Evolutionary conservation across 2,329 filamentous ascomycete genomes (phyloP).

Genomic region (Sporothrix humicola): DNA sequence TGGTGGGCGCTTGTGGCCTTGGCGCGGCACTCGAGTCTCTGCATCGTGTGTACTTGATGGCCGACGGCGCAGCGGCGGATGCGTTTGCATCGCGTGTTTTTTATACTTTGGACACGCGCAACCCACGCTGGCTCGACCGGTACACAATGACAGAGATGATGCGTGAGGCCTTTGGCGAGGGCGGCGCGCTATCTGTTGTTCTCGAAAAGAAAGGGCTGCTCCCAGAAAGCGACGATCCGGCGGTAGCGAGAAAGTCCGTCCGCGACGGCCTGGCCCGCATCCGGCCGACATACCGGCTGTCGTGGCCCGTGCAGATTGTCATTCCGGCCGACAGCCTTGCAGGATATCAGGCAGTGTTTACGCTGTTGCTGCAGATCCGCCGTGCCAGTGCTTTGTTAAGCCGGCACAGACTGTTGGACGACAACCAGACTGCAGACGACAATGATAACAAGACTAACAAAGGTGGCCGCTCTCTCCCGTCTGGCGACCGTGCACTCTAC

Average conservation of each 20-base stretch:
- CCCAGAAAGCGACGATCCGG: slow-evolving; percentile 45
- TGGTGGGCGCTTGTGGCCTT: slow-evolving; percentile 74
- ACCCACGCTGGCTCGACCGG: slow-evolving; percentile 74
- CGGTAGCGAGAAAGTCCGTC: slow-evolving; percentile 63
- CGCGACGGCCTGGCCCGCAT: slow-evolving; percentile 65
- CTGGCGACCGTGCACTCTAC: slow-evolving; percentile 55
- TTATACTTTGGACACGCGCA: slow-evolving; percentile 69
- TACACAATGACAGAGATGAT: slow-evolving; percentile 80
- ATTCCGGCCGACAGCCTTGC: slow-evolving; percentile 68
- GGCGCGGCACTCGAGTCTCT: slow-evolving; percentile 69
- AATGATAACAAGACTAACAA: slow-evolving; percentile 41
- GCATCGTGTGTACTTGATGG: slow-evolving; percentile 75
- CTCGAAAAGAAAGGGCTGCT: slow-evolving; percentile 17
- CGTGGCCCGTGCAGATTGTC: slow-evolving; percentile 73
- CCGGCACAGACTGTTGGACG: slow-evolving; percentile 54
- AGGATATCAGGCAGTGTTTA: slow-evolving; percentile 74
- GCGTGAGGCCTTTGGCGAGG: slow-evolving; percentile 69
- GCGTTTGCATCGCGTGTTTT: slow-evolving; percentile 73
- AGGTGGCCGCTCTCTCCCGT: background rate
- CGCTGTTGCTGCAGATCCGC: slow-evolving; percentile 77
- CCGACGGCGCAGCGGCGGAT: slow-evolving; percentile 71
- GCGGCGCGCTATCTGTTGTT: slow-evolving; percentile 39
- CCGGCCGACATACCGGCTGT: slow-evolving; percentile 70
- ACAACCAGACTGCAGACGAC: slow-evolving; percentile 35
- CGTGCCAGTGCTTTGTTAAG: slow-evolving; percentile 72